These are phyloP conservation scores for Picochlorum costavermella DNA, from an alignment of 139 green algal species.

Conservation along the genomic window DNA sequence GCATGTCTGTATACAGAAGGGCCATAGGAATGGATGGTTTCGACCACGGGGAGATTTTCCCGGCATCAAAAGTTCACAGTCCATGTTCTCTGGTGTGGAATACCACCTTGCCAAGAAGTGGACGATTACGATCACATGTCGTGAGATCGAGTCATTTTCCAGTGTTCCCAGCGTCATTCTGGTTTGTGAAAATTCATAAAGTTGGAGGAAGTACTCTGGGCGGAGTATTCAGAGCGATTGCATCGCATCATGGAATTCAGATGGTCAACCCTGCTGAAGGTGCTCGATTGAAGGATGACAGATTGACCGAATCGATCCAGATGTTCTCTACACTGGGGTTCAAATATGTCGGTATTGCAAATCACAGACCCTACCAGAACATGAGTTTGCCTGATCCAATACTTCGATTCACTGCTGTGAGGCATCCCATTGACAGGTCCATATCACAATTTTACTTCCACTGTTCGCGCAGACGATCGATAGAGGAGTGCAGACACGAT, in stretches of 20 bases:
- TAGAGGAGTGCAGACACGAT: no score
- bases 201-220: neutral
- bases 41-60: no score
- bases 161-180: slow-evolving; percentile 4
- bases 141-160: neutral
- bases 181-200: slow-evolving; percentile 1
- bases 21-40: no score
- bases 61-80: no score
- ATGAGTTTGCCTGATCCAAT: neutral
- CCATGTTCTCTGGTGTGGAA: no score
- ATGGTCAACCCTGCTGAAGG: neutral
- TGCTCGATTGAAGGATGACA: neutral
- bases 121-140: no score
- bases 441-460: no score
- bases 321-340: neutral
- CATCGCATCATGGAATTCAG: neutral
- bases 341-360: neutral
- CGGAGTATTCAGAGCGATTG: neutral
- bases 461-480: no score
- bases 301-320: neutral
- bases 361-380: neutral
- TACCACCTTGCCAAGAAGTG: no score
- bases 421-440: no score
- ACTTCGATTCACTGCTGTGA: no score
- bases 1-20: no score